A percentile compares a stretch with the other conserved stretches of the same genome.
Conservation (phyloP, 345 rosid genomes). For the Eucalyptus sp. region DNA sequence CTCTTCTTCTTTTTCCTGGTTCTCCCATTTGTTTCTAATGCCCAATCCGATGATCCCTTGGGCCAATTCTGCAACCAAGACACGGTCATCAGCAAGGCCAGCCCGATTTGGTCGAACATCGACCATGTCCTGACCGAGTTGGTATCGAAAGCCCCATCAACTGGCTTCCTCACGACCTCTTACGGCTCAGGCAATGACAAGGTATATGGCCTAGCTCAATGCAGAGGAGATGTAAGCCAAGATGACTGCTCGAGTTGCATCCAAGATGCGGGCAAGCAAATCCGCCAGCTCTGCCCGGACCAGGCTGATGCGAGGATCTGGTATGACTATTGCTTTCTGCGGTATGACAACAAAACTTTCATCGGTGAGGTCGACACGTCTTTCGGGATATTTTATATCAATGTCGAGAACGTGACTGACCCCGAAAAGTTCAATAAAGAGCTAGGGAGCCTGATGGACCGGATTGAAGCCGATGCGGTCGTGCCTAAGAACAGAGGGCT, state of each 20-base stretch:
- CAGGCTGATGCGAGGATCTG: conserved; percentile 56
- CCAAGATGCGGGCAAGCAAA: conserved; percentile 45
- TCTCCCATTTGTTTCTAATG: conserved; percentile 5
- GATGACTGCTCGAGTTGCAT: conserved; percentile 45
- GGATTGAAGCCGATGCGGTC: conserved; percentile 43
- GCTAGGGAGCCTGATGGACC: conserved; percentile 33
- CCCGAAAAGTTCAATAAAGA: conserved; percentile 31
- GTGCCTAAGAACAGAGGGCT: conserved; percentile 29
- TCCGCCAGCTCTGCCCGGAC: conserved; percentile 38
- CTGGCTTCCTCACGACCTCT: conserved; percentile 32
- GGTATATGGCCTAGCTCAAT: conserved; percentile 68
- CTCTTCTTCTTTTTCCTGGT: conserved; percentile 9
- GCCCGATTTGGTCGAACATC: conserved; percentile 27
- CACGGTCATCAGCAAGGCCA: conserved; percentile 10
- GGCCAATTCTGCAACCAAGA: conserved; percentile 36
- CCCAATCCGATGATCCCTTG: conserved; percentile 25
- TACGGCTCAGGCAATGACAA: conserved; percentile 18
- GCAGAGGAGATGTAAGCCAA: conserved; percentile 60
- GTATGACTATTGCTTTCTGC: conserved; percentile 54
- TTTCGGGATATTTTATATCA: conserved; percentile 32
- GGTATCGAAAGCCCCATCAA: conserved; percentile 21
- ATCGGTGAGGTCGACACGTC: conserved; percentile 42
- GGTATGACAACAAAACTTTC: conserved; percentile 30
- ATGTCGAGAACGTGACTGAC: conserved; percentile 42
- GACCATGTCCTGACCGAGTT: conserved; percentile 20